These are phyloP conservation scores for Phytophthora brassicae DNA, from an alignment of 352 stramenopile species.

Conservation along the genomic window DNA sequence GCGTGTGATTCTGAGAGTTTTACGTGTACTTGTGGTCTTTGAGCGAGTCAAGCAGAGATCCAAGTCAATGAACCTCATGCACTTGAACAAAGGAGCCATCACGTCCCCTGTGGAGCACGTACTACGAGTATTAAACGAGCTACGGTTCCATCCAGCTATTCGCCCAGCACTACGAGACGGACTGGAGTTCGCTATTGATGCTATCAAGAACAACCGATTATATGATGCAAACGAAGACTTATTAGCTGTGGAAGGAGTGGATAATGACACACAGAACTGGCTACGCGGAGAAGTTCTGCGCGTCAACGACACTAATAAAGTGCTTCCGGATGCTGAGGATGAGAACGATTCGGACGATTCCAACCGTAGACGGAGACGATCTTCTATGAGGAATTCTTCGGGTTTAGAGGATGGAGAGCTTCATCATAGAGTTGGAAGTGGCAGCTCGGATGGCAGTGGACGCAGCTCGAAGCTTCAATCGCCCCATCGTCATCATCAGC, in stretches of 20 bases:
- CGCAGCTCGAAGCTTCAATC: constrained; percentile 1
- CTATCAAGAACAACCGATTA: constrained; percentile 85
- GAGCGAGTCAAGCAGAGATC: constrained; percentile 84
- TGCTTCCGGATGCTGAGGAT: constrained; percentile 48
- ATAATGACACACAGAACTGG: constrained; percentile 86
- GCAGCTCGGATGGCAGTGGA: constrained; percentile 16
- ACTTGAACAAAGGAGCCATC: constrained; percentile 59
- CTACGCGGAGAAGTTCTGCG: constrained; percentile 76
- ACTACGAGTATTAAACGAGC: constrained; percentile 68
- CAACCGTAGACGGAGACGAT: constrained; percentile 20
- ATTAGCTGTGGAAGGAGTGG: constrained; percentile 63
- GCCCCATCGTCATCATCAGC: constrained; percentile 21
- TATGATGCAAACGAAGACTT: constrained; percentile 83
- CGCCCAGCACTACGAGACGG: constrained; percentile 50
- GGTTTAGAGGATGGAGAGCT: constrained; percentile 15
- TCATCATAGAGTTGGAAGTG: not conserved
- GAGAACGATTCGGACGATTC: constrained; percentile 23
- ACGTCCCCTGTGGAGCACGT: constrained; percentile 83
- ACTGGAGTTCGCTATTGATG: constrained; percentile 81
- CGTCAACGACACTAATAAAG: constrained; percentile 66
- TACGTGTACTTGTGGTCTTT: constrained; percentile 86
- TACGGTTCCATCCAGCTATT: constrained; percentile 77
- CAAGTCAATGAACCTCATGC: constrained; percentile 70
- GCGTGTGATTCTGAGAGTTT: constrained; percentile 74
- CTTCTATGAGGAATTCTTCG: constrained; percentile 22